Evolutionary conservation across 495 filamentous ascomycete genomes (phyloP).

Genomic region (Ramalina peruviana): DNA sequence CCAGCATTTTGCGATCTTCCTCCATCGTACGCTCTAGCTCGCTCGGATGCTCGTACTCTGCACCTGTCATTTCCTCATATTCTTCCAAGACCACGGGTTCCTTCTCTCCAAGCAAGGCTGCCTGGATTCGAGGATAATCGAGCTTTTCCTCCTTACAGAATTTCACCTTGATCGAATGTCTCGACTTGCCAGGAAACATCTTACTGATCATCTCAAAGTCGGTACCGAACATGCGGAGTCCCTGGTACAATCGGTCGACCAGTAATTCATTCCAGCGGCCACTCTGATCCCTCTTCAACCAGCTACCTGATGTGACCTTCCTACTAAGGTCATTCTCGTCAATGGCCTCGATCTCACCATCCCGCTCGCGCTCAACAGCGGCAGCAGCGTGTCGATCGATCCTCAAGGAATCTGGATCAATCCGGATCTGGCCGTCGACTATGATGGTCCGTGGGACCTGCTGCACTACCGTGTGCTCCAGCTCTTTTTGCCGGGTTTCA

Average conservation of each 20-base stretch:
- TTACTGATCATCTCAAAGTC: slow-evolving; percentile 81
- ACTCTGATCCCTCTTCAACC: slow-evolving; percentile 53
- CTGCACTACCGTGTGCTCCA: slow-evolving; percentile 20
- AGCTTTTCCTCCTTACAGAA: slow-evolving; percentile 83
- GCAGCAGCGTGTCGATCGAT: slow-evolving; percentile 67
- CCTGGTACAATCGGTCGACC: slow-evolving; percentile 76
- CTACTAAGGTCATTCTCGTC: slow-evolving; percentile 77
- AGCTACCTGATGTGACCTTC: slow-evolving; percentile 59
- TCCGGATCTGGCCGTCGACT: slow-evolving; percentile 71
- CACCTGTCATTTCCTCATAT: slow-evolving; percentile 48
- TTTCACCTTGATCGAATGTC: slow-evolving; percentile 78
- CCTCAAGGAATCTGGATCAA: slow-evolving; percentile 62
- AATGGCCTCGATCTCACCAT: slow-evolving; percentile 40
- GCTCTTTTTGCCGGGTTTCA: slow-evolving; percentile 29
- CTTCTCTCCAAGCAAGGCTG: slow-evolving; percentile 46
- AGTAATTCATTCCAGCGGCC: slow-evolving; percentile 63
- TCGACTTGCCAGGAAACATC: slow-evolving; percentile 61
- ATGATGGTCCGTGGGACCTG: slow-evolving; percentile 49
- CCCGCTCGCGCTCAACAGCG: slow-evolving; percentile 34
- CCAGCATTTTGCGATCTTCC: slow-evolving; percentile 51
- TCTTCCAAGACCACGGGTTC: slow-evolving; percentile 49
- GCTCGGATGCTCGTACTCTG: slow-evolving; percentile 38
- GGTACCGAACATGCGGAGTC: slow-evolving; percentile 76
- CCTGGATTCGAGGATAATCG: slow-evolving; percentile 53
- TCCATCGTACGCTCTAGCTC: slow-evolving; percentile 49